Base-by-base conservation (phyloP, 495 filamentous ascomycete species). In the Penicillium chermesinum region DNA sequence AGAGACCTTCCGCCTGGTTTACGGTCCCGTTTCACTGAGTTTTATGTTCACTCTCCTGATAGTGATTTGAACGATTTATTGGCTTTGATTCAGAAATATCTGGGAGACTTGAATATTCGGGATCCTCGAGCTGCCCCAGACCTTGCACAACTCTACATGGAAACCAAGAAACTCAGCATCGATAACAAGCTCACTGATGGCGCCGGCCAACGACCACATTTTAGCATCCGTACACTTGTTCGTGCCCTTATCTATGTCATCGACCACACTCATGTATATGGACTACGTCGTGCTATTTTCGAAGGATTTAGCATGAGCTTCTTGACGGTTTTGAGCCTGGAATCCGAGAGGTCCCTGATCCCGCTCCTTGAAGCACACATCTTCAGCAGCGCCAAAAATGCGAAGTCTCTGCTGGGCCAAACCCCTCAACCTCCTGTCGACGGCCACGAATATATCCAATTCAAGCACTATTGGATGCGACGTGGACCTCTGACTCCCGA, bases 281-380 rank as follows among this genome's bases (percentile, higher is more conserved):
- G 88, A n/a, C 69, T 97, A 25, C 82, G 93, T 7, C 72, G 94
- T 52, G 86, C 90, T 19, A 67, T 96, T 6, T 96, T 86, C 56
- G 94, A 99, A 69, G 94, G 94, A 0, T 97, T 96, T 63, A 90
- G 86, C n/a, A 97, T 99, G 94, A 89, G 89, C 49, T 99, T 97
- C 52, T 69, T 94, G 30, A 97, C 94, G 0, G 74, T 94, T 16
- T 72, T 99, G 14, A 81, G 90, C 55, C 73, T 77, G 58, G 77
- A 84, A 18, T 96, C 91, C 0, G 88, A 91, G 54, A 70, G 74
- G 38, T 71, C 86, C n/a, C 70, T 97, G 12, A 70, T 83, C 37
- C 87, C 91, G 1, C 64, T 94, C 9, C 88, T 97, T 38, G 83
- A 93, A 51, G 81, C 86, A 48, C 78, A 91, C 56, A 75, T 99